Percentiles rank a stretch among this genome's conserved stretches.
phyloP scores from a whole-genome alignment of 129 eudicot genomes.

The Kitagawia praeruptora region DNA sequence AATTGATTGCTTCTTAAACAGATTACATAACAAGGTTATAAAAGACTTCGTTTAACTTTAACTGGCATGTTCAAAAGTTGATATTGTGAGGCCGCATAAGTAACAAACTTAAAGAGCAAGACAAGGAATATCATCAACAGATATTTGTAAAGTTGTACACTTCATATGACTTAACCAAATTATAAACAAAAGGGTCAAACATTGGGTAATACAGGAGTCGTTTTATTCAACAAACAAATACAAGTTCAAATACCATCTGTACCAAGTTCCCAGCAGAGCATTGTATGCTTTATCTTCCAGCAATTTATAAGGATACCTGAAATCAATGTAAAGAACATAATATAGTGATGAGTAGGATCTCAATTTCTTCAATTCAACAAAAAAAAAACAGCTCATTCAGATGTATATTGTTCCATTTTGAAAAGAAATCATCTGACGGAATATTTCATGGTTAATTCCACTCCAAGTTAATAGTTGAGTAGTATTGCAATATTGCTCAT shows the following conservation, averaged over 20 bases:
- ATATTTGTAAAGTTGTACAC: background rate
- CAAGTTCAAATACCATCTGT: background rate
- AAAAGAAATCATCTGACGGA: background rate
- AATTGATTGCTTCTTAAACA: background rate
- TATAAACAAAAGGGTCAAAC: background rate
- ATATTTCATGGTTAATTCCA: background rate
- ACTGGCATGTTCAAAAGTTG: background rate
- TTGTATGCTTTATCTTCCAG: background rate
- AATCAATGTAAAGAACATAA: background rate
- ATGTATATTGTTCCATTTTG: background rate
- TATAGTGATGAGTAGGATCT: background rate
- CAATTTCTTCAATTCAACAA: background rate
- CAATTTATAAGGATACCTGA: background rate
- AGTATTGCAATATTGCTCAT: background rate
- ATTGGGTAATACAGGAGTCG: background rate
- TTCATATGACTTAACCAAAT: background rate
- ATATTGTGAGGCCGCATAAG: background rate
- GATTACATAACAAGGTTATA: background rate
- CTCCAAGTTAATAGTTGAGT: background rate
- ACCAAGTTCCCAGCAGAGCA: background rate
- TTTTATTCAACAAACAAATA: conserved; percentile 4
- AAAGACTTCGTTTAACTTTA: background rate
- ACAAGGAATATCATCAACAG: background rate
- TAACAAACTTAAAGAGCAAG: background rate
- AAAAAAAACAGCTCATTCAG: background rate